Evolutionary conservation across 2,329 filamentous ascomycete genomes (phyloP).

Genomic region (Metarhizium anisopliae): DNA sequence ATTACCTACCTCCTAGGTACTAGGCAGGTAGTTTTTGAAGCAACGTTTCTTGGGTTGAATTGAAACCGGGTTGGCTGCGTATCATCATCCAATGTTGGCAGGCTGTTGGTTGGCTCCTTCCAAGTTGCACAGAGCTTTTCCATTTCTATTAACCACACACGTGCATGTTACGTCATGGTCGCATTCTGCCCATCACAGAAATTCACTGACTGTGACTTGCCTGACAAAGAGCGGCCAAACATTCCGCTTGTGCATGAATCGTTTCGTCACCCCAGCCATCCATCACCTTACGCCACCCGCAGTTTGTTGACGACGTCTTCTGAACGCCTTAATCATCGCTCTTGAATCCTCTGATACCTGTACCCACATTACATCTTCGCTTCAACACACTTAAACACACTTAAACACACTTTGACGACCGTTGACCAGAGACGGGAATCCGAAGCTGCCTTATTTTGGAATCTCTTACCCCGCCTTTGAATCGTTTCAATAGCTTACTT

Average conservation of each 20-base stretch:
- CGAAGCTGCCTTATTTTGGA: neutral
- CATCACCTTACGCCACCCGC: conserved; percentile 10
- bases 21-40: too few relatives aligned
- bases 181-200: neutral
- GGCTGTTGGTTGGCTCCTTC: neutral
- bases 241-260: neutral
- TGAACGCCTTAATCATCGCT: neutral
- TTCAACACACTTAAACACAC: neutral
- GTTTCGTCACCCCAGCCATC: conserved; percentile 5
- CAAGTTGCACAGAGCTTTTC: too few relatives aligned
- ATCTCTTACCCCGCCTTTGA: neutral
- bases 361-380: neutral
- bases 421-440: neutral
- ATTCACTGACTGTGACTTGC: neutral
- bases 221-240: neutral
- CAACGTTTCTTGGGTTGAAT: too few relatives aligned
- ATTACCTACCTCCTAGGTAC: too few relatives aligned
- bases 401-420: neutral
- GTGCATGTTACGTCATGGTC: neutral
- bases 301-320: neutral
- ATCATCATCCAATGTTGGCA: neutral
- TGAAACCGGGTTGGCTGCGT: neutral
- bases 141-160: neutral
- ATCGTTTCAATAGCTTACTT: neutral
- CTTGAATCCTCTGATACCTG: too few relatives aligned